Percentiles rank a stretch among this genome's conserved stretches.
phyloP scores from a whole-genome alignment of 345 rosid genomes.

The Dovyalis caffra region DNA sequence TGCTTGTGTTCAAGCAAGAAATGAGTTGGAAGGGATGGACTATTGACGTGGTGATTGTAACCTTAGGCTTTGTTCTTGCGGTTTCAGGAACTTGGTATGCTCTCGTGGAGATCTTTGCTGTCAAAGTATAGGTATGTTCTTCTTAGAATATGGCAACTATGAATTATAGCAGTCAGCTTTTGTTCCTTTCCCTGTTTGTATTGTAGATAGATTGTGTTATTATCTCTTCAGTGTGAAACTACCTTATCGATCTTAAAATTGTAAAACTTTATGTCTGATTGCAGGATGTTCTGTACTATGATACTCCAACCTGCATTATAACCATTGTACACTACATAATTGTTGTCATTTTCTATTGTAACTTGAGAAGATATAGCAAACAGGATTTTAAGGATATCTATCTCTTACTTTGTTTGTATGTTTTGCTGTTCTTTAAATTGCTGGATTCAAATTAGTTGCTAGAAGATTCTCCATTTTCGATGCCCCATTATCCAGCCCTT shows the following conservation, averaged over 20 bases:
- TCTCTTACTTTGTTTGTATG: too few relatives aligned
- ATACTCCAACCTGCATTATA: neutral
- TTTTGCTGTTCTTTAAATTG: too few relatives aligned
- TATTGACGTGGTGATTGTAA: constrained; percentile 48
- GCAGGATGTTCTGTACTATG: neutral
- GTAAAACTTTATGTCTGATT: neutral
- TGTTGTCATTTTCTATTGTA: neutral
- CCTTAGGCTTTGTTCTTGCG: constrained; percentile 53
- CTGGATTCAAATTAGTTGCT: too few relatives aligned
- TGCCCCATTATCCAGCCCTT: too few relatives aligned
- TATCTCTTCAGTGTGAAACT: neutral
- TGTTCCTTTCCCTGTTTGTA: too few relatives aligned
- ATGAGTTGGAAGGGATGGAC: constrained; percentile 62
- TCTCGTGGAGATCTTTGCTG: constrained; percentile 54
- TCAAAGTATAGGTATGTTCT: constrained; percentile 11
- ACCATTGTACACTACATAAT: neutral
- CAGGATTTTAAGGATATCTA: too few relatives aligned
- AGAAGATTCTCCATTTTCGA: too few relatives aligned
- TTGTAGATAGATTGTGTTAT: neutral
- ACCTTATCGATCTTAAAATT: neutral
- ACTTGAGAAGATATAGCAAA: too few relatives aligned
- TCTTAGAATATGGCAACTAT: neutral
- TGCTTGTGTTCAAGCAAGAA: constrained; percentile 79
- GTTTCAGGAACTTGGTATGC: constrained; percentile 79
- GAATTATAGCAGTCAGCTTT: neutral